These are phyloP conservation scores for Salix arbutifolia DNA, from an alignment of 345 rosid species.

Conservation along the genomic window DNA sequence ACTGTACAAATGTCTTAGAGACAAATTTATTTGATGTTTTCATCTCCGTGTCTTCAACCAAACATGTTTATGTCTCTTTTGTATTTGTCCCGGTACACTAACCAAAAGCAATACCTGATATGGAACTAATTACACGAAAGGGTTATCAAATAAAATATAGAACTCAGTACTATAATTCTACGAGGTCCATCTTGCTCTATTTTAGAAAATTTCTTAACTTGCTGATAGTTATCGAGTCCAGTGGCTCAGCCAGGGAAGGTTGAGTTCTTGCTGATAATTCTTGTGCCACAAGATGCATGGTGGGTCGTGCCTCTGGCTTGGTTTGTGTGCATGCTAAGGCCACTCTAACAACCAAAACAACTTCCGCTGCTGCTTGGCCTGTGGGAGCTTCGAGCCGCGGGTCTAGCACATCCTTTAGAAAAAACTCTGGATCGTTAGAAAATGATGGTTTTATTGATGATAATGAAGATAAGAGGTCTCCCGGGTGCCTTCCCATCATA, in stretches of 20 bases:
- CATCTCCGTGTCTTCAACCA: too few species aligned
- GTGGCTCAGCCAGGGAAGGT: constrained; percentile 29
- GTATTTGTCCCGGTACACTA: too few species aligned
- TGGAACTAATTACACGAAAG: too few species aligned
- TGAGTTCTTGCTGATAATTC: constrained; percentile 42
- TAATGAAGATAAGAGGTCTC: constrained; percentile 41
- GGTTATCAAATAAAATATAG: too few species aligned
- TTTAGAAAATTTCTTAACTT: constrained; percentile 27
- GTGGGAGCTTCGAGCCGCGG: constrained; percentile 41
- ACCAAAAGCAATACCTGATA: too few species aligned
- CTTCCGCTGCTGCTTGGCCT: constrained; percentile 42
- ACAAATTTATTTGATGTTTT: too few species aligned
- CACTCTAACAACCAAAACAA: constrained; percentile 31
- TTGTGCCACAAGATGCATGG: constrained; percentile 58
- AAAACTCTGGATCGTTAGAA: constrained; percentile 20
- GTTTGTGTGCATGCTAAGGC: constrained; percentile 44
- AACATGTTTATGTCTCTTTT: too few species aligned
- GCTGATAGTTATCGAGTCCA: constrained; percentile 27
- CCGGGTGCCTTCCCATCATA: constrained; percentile 67
- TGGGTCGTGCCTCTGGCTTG: constrained; percentile 43
- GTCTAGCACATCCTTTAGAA: constrained; percentile 48
- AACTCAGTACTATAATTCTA: too few species aligned
- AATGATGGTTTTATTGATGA: constrained; percentile 7
- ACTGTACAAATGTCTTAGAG: too few species aligned
- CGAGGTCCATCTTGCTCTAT: neutral